Evolutionary conservation across 2,329 filamentous ascomycete species (phyloP), one percentile per base, ranked within the genome.

Genomic region (Sporothrix euskadiensis): DNA sequence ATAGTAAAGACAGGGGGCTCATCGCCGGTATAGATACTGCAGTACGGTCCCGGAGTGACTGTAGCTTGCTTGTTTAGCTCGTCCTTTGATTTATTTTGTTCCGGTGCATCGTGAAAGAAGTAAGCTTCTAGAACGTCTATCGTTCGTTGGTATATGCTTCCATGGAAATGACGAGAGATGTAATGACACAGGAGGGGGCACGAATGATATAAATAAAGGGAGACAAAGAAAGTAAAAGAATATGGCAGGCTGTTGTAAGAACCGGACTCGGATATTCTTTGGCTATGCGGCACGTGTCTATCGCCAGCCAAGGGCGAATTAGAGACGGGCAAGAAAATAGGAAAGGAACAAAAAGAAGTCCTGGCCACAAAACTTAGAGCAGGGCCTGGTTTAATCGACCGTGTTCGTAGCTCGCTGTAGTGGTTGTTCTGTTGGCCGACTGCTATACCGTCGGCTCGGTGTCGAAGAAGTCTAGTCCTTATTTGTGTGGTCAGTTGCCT

Each of bases 241-340:
- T 32, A 47, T 41, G 22, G 26, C 30, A 22, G 47, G n/a, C 19
- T 8, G 52, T 57, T 56, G 32, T 10, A 32, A 57, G 49, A 30
- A 57, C 68, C 52, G 59, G 26, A 70, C 4, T 56, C 41, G 16
- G 14, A 19, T n/a, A 14, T 10, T 32, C 16, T 59, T 12, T 41
- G 32, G 44, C n/a, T 52, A 30, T 54, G 30, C 66, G 66, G 66
- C 66, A 69, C 66, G 66, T 69, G 66, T 69, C 30, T 54, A 54
- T 69, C 47, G 47, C 5, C 19, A 44, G 32, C n/a, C 49, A 70
- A 70, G 54, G 54, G 12, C 69, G 32, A 71, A 71, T 61, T 35
- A 65, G 32, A 44, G 35, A 22, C 35, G 26, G 39, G 59, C 59
- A 7, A 41, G 10, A 9, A 35, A 35, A 57, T 14, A 3, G n/a